Evolutionary conservation across 176 grass and related monocot genomes (phyloP).

Genomic region (Cenchrus purpureus): DNA sequence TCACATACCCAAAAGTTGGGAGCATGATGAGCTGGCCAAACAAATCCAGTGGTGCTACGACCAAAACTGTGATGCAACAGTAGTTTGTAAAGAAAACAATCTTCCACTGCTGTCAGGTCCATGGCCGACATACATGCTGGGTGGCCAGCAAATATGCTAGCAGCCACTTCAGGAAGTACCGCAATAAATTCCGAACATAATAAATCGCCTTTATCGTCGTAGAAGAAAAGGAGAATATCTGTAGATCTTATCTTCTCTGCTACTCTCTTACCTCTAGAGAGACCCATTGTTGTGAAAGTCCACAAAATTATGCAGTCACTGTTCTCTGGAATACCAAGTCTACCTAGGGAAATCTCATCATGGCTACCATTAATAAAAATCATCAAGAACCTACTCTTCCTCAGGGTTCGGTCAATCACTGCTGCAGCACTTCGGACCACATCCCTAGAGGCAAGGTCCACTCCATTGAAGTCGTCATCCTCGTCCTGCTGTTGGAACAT

Average conservation of each 20-base stretch:
- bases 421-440: background rate
- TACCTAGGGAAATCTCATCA: background rate
- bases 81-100: background rate
- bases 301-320: background rate
- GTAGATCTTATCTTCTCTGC: background rate
- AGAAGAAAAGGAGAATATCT: background rate
- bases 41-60: accelerated
- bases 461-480: slow-evolving; percentile 6
- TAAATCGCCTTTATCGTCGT: background rate
- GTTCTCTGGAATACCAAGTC: background rate
- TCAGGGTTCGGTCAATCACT: background rate
- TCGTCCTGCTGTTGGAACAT: slow-evolving; percentile 10
- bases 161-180: background rate
- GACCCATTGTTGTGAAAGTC: background rate
- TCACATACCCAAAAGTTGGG: slow-evolving; percentile 22
- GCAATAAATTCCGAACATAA: background rate
- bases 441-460: background rate
- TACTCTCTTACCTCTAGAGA: no score
- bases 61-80: background rate
- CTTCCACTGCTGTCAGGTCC: accelerated
- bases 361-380: slow-evolving; percentile 26
- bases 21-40: background rate
- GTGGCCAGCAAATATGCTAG: background rate
- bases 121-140: background rate
- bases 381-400: background rate